phyloP scores from a whole-genome alignment of 371 early-diverging fungal genomes.

The Encephalitozoon romaleae region DNA sequence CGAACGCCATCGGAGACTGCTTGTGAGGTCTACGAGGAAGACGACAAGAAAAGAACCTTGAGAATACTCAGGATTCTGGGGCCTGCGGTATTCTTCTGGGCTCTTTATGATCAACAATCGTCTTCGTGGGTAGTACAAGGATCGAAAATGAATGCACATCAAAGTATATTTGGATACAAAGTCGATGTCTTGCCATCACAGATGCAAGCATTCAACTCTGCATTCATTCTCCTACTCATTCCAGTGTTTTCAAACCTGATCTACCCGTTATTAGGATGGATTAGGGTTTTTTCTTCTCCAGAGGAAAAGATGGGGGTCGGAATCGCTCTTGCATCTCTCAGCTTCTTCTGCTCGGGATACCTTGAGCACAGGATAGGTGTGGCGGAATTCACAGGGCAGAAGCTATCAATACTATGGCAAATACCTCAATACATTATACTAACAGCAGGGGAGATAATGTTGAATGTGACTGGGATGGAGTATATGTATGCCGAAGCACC shows the following conservation, averaged over 20 bases:
- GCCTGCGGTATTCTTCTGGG: constrained; percentile 60
- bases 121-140: constrained; percentile 62
- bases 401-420: constrained; percentile 61
- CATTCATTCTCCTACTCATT: constrained; percentile 63
- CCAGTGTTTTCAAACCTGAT: constrained; percentile 63
- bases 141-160: constrained; percentile 45
- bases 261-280: constrained; percentile 60
- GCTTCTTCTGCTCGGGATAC: constrained; percentile 50
- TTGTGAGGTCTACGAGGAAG: neutral
- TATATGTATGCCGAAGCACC: constrained; percentile 63
- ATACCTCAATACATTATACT: constrained; percentile 65
- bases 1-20: neutral
- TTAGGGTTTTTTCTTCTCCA: constrained; percentile 54
- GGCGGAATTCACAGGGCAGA: constrained; percentile 38
- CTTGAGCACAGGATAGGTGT: constrained; percentile 59
- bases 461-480: constrained; percentile 65
- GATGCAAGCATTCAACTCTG: constrained; percentile 61
- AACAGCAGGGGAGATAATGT: constrained; percentile 65
- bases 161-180: neutral
- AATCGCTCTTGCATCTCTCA: constrained; percentile 41
- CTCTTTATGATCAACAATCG: constrained; percentile 61
- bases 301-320: constrained; percentile 61
- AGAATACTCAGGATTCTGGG: constrained; percentile 36
- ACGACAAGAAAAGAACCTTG: neutral
- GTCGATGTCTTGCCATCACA: constrained; percentile 51